Evolutionary conservation across 2,329 filamentous ascomycete genomes (phyloP).

Genomic region (Trichoderma sp.): DNA sequence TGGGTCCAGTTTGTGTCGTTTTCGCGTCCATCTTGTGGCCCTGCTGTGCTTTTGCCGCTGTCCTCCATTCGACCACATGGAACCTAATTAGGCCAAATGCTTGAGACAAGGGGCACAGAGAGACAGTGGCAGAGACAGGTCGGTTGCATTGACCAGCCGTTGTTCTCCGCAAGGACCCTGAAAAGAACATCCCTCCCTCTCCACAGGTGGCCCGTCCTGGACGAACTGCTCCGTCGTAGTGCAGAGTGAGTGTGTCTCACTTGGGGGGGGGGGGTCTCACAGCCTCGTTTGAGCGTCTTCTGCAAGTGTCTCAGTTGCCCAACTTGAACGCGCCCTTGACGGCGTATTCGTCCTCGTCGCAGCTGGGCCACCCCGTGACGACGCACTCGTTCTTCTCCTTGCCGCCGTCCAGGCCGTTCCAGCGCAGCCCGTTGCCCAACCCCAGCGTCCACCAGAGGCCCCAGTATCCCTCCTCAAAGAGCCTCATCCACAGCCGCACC

Average conservation of each 20-base stretch:
- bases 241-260: conserved; percentile 5
- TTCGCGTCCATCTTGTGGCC: no score
- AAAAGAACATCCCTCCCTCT: no score
- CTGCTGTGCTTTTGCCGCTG: no score
- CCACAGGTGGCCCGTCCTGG: background rate
- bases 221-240: background rate
- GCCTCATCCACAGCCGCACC: conserved; percentile 27
- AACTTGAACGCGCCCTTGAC: conserved; percentile 21
- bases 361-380: conserved; percentile 24
- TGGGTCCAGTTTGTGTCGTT: no score
- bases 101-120: background rate
- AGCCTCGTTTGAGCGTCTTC: background rate
- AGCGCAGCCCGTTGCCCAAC: conserved; percentile 25
- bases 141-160: conserved; percentile 3
- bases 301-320: conserved; percentile 5
- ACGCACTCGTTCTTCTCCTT: conserved; percentile 28
- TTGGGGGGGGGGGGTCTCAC: background rate
- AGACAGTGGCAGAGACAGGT: background rate
- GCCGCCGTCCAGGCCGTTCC: conserved; percentile 26
- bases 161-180: background rate
- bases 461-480: conserved; percentile 28
- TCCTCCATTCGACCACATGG: no score
- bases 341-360: conserved; percentile 9
- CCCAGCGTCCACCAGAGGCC: conserved; percentile 27
- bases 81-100: background rate